phyloP scores from a whole-genome alignment of 2,329 filamentous ascomycete genomes.

The Colletotrichum australisinense region DNA sequence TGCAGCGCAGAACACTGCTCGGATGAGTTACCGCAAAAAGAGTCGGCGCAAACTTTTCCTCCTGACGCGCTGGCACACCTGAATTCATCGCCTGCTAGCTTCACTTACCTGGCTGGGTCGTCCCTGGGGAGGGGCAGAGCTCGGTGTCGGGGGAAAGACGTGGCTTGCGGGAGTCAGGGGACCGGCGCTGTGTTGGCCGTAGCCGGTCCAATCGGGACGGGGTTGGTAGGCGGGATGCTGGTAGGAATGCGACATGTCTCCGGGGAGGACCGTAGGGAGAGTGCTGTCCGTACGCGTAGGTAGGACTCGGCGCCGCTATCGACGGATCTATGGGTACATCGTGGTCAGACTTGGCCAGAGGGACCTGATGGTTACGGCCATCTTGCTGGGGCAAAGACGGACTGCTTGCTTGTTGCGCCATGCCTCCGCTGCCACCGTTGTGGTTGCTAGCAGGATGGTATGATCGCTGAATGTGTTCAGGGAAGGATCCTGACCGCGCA shows the following conservation, averaged over 20 bases:
- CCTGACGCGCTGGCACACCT: background rate
- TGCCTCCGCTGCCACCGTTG: constrained; percentile 83
- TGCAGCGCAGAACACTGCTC: background rate
- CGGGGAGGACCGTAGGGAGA: constrained; percentile 86
- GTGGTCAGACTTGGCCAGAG: constrained; percentile 91
- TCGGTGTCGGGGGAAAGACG: constrained; percentile 67
- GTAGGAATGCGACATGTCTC: constrained; percentile 88
- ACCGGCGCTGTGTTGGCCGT: constrained; percentile 64
- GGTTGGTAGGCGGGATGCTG: constrained; percentile 74
- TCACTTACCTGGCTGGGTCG: constrained; percentile 70
- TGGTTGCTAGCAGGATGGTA: constrained; percentile 83
- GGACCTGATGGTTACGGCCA: constrained; percentile 81
- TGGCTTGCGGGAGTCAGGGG: constrained; percentile 64
- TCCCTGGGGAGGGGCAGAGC: constrained; percentile 64
- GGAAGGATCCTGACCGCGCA: constrained; percentile 85
- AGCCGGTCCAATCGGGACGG: constrained; percentile 80
- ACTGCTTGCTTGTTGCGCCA: constrained; percentile 98
- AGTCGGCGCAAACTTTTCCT: no score
- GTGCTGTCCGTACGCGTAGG: constrained; percentile 85
- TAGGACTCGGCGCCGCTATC: constrained; percentile 92
- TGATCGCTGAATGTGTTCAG: constrained; percentile 86
- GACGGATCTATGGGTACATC: constrained; percentile 99
- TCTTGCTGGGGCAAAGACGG: constrained; percentile 91
- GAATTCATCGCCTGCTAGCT: background rate
- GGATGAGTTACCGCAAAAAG: background rate